phyloP scores from a whole-genome alignment of 2,329 filamentous ascomycete genomes.

The Aureobasidium uvarum region DNA sequence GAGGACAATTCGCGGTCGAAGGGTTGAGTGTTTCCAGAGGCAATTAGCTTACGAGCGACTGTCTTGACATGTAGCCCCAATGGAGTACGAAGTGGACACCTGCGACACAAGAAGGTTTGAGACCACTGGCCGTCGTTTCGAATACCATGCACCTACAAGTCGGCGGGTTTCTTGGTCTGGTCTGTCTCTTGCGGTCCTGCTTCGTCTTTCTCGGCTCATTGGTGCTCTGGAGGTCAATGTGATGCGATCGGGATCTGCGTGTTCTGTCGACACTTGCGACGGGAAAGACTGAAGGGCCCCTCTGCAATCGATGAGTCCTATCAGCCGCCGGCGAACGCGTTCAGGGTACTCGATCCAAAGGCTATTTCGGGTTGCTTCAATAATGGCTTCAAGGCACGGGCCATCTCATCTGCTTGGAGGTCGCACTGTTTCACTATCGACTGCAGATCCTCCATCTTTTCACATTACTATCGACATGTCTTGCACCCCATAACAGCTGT shows the following conservation, averaged over 20 bases:
- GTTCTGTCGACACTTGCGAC: not conserved
- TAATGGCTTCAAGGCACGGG: slow-evolving; percentile 16
- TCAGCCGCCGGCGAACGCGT: not conserved
- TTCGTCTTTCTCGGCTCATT: not conserved
- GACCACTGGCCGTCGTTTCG: slow-evolving; percentile 13
- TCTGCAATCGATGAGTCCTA: slow-evolving; percentile 1
- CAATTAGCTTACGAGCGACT: slow-evolving; percentile 1
- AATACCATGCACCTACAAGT: slow-evolving; percentile 12
- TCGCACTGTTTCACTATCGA: not conserved
- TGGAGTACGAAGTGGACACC: not conserved
- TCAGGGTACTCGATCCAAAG: slow-evolving; percentile 5
- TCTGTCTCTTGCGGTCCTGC: not conserved
- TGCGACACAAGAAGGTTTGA: slow-evolving; percentile 12
- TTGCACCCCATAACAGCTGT: not conserved
- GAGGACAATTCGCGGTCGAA: not conserved
- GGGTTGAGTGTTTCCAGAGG: not conserved
- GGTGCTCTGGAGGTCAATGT: not conserved
- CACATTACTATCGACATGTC: not conserved
- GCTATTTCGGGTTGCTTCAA: slow-evolving; percentile 6
- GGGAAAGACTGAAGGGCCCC: not conserved
- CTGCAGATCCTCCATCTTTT: slow-evolving; percentile 14
- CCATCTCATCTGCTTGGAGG: slow-evolving; percentile 23
- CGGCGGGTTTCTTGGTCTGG: slow-evolving; percentile 2
- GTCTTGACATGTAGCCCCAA: not conserved
- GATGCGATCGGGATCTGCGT: not conserved